Percentiles rank a stretch among this genome's conserved stretches.
Conservation (phyloP, 2,329 filamentous ascomycete species). For the Fusarium vanettenii region DNA sequence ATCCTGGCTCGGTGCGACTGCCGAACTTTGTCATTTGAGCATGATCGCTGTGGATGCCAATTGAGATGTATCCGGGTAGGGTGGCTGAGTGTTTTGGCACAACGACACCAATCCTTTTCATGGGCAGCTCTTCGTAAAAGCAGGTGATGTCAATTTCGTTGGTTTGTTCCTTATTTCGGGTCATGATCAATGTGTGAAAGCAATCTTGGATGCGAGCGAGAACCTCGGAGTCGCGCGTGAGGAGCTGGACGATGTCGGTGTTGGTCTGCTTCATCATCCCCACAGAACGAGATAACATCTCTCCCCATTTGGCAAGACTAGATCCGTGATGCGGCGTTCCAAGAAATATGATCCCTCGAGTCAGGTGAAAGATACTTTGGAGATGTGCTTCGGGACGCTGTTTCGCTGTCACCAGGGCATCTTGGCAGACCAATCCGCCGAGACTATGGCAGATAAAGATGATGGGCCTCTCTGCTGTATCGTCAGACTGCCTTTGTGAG, state of each 20-base stretch:
- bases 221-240: constrained; percentile 25
- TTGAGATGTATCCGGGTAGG: constrained; percentile 7
- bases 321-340: constrained; percentile 33
- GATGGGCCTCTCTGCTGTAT: constrained; percentile 20
- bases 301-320: constrained; percentile 22
- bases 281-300: constrained; percentile 12
- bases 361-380: constrained; percentile 7
- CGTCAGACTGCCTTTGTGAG: constrained; percentile 7
- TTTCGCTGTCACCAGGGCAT: constrained; percentile 24
- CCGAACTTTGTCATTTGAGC: constrained; percentile 22
- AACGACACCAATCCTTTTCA: constrained; percentile 3
- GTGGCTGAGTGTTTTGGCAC: constrained; percentile 30
- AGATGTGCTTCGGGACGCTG: constrained; percentile 23
- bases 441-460: constrained; percentile 35
- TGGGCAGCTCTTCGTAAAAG: constrained; percentile 35
- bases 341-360: constrained; percentile 25
- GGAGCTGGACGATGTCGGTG: constrained; percentile 11
- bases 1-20: constrained; percentile 10
- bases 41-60: constrained; percentile 25
- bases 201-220: constrained; percentile 19
- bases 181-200: constrained; percentile 18
- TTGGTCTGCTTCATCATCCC: constrained; percentile 31
- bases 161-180: background rate
- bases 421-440: constrained; percentile 31
- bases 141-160: constrained; percentile 23